These are phyloP conservation scores for Myxozyma geophila DNA, from an alignment of 805 yeast genomes.

Conservation along the genomic window DNA sequence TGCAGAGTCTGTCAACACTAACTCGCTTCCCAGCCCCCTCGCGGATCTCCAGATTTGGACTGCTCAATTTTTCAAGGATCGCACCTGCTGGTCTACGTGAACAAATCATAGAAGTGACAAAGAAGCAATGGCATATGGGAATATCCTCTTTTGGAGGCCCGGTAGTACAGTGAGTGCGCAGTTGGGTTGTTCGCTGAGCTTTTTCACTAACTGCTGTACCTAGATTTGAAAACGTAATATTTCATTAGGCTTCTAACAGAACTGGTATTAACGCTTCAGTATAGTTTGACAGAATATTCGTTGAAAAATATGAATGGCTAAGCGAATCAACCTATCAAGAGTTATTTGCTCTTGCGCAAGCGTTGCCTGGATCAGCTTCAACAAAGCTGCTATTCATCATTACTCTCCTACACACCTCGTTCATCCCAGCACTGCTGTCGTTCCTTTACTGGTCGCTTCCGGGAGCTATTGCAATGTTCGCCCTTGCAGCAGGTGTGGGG, in stretches of 20 bases:
- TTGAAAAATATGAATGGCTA: slow-evolving; percentile 31
- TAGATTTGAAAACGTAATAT: slow-evolving; percentile 15
- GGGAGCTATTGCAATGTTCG: slow-evolving; percentile 33
- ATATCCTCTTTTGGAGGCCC: slow-evolving; percentile 31
- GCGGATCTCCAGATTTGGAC: not conserved
- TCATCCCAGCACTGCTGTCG: slow-evolving; percentile 27
- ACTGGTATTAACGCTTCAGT: not conserved
- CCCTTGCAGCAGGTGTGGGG: slow-evolving; percentile 27
- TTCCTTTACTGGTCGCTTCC: slow-evolving; percentile 33
- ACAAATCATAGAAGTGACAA: slow-evolving; percentile 26
- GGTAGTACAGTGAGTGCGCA: slow-evolving; percentile 27
- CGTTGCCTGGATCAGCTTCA: slow-evolving; percentile 35
- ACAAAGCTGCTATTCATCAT: slow-evolving; percentile 31
- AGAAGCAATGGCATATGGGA: slow-evolving; percentile 33
- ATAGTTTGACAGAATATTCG: slow-evolving; percentile 28
- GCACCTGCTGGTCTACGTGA: not conserved
- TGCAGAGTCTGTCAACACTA: no score
- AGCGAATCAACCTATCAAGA: slow-evolving; percentile 29
- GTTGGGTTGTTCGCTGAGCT: not conserved
- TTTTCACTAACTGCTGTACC: not conserved
- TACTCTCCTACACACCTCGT: slow-evolving; percentile 26
- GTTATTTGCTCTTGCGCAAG: slow-evolving; percentile 31
- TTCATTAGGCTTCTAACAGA: not conserved
- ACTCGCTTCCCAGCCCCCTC: not conserved
- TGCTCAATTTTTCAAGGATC: not conserved